A percentile compares a stretch with the other conserved stretches of the same genome.
Conservation (phyloP, 1,284 basidiomycete species). For the Apiotrichum gracile region DNA sequence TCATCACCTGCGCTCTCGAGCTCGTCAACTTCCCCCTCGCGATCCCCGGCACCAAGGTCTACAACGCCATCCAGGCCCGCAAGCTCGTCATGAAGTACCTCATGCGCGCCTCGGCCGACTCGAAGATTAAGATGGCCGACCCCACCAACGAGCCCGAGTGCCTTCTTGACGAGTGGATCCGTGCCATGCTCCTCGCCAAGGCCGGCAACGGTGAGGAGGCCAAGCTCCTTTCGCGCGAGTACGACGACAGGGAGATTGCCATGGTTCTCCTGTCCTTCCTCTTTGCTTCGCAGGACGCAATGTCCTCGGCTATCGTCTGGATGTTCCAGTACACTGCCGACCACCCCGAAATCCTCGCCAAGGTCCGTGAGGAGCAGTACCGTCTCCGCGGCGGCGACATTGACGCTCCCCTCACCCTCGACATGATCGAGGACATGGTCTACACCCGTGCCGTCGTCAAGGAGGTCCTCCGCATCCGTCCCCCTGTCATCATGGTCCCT, state of each 20-base stretch:
- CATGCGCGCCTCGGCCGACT: slow-evolving; percentile 67
- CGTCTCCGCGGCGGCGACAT: slow-evolving; percentile 72
- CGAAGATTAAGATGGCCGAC: slow-evolving; percentile 77
- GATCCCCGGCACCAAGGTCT: slow-evolving; percentile 94
- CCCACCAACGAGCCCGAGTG: slow-evolving; percentile 73
- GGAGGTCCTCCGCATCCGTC: slow-evolving; percentile 83
- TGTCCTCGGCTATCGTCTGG: slow-evolving; percentile 83
- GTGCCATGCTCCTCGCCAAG: slow-evolving; percentile 58
- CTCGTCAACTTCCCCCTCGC: slow-evolving; percentile 98
- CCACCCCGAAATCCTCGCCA: slow-evolving; percentile 78
- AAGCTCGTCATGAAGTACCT: slow-evolving; percentile 84
- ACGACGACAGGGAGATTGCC: slow-evolving; percentile 90
- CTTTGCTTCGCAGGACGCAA: slow-evolving; percentile 96
- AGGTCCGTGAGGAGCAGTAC: slow-evolving; percentile 88
- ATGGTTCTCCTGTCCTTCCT: slow-evolving; percentile 95
- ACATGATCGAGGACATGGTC: slow-evolving; percentile 85
- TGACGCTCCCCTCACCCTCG: slow-evolving; percentile 75
- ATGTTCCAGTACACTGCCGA: slow-evolving; percentile 95
- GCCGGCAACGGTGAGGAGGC: slow-evolving; percentile 56
- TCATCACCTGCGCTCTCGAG: slow-evolving; percentile 88
- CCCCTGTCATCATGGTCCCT: slow-evolving; percentile 94
- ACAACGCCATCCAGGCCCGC: slow-evolving; percentile 86
- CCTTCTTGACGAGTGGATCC: slow-evolving; percentile 89
- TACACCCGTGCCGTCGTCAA: slow-evolving; percentile 89
- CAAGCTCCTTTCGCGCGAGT: slow-evolving; percentile 59